Conservation (phyloP, 2,329 filamentous ascomycete genomes). For the Diplodia intermedia region DNA sequence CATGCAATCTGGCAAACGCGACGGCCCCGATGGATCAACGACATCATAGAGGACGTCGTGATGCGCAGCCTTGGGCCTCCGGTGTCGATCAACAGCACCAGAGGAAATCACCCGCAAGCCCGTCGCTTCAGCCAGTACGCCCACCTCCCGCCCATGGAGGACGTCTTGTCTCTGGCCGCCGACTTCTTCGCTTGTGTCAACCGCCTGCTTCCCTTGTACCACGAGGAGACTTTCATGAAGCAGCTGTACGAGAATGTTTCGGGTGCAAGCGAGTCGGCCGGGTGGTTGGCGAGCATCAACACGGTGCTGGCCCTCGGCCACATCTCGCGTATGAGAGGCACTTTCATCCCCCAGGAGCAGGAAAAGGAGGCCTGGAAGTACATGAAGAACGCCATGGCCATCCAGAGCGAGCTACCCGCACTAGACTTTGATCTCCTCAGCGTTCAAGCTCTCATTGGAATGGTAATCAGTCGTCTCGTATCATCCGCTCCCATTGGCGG, state of each 20-base stretch:
- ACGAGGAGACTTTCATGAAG: constrained; percentile 10
- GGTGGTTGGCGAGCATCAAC: constrained; percentile 12
- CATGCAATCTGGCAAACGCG: neutral
- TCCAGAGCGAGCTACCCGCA: neutral
- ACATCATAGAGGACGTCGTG: constrained; percentile 19
- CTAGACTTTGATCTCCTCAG: constrained; percentile 6
- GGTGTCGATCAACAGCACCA: no score
- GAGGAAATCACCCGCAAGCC: neutral
- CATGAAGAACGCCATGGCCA: constrained; percentile 16
- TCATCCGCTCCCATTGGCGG: no score
- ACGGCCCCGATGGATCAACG: constrained; percentile 20
- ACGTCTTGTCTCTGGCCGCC: neutral
- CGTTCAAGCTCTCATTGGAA: constrained; percentile 17
- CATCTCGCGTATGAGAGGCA: neutral
- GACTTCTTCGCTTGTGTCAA: constrained; percentile 4
- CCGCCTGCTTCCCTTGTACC: neutral
- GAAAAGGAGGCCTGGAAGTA: constrained; percentile 10
- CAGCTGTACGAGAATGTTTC: constrained; percentile 8
- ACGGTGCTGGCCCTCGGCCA: constrained; percentile 4
- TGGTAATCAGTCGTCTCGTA: neutral
- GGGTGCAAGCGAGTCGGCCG: neutral
- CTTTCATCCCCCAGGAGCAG: constrained; percentile 12
- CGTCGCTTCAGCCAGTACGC: neutral
- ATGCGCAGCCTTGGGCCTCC: neutral
- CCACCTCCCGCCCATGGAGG: constrained; percentile 5